Evolutionary conservation across 495 filamentous ascomycete species (phyloP).

Genomic region (Hapsidospora chrysogenum): DNA sequence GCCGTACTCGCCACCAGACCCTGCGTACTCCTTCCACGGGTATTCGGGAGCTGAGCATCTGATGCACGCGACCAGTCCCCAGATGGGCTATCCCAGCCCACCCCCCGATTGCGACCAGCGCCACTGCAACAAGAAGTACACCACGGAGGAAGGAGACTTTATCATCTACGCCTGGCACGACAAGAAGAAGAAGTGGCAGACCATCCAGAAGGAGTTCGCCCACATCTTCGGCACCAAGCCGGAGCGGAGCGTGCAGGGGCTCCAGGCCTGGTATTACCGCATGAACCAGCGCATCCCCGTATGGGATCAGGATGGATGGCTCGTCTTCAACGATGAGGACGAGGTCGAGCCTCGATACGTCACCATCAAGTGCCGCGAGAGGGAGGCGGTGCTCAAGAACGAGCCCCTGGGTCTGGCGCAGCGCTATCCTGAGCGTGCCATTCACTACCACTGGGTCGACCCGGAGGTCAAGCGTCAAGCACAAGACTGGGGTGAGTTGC

Average conservation of each 20-base stretch:
- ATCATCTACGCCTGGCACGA: conserved; percentile 10
- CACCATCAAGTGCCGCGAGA: conserved; percentile 5
- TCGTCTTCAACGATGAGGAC: conserved; percentile 4
- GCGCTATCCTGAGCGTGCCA: conserved; percentile 21
- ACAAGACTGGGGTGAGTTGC: conserved; percentile 17
- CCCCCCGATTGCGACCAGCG: background rate
- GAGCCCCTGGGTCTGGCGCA: conserved; percentile 10
- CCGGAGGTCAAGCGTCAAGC: conserved; percentile 10
- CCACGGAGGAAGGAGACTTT: conserved; percentile 14
- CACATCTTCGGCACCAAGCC: background rate
- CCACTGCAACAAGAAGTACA: conserved; percentile 18
- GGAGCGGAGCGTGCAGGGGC: conserved; percentile 3
- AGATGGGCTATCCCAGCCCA: conserved; percentile 1
- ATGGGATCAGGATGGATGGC: conserved; percentile 3
- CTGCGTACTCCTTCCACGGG: no score
- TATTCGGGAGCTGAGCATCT: no score
- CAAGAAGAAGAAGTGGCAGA: conserved; percentile 4
- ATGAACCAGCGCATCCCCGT: conserved; percentile 4
- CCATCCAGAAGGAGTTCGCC: conserved; percentile 1
- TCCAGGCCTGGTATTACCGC: conserved; percentile 7
- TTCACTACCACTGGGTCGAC: conserved; percentile 21
- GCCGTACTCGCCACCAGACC: background rate
- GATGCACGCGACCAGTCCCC: background rate
- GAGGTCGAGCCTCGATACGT: conserved; percentile 1
- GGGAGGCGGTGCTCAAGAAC: background rate